Conservation (phyloP, 1,284 basidiomycete species). For the Stygiomarasmius scandens region DNA sequence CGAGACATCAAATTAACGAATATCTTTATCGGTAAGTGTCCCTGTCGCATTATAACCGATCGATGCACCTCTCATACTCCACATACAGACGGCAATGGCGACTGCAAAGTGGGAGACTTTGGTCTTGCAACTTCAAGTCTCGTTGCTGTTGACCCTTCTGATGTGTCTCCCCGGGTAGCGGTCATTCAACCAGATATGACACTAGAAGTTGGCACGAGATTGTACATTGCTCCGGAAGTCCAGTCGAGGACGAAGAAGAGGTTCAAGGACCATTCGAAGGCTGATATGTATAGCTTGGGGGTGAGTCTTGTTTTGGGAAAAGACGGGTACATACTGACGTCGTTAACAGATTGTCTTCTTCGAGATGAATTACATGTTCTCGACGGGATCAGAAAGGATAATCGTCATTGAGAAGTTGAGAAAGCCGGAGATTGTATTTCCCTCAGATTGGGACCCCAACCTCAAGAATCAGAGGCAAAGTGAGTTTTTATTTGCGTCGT, state of each 20-base stretch:
- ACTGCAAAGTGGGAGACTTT: slow-evolving; percentile 96
- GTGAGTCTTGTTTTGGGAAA: slow-evolving; percentile 42
- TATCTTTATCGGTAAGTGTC: slow-evolving; percentile 79
- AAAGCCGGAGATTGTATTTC: slow-evolving; percentile 75
- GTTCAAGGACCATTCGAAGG: slow-evolving; percentile 78
- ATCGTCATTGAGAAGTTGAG: slow-evolving; percentile 81
- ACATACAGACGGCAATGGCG: slow-evolving; percentile 76
- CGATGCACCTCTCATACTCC: background rate
- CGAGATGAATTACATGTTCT: slow-evolving; percentile 92
- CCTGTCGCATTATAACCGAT: background rate
- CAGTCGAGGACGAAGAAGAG: slow-evolving; percentile 63
- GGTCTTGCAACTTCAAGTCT: slow-evolving; percentile 88
- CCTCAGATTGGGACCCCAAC: slow-evolving; percentile 70
- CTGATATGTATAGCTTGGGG: slow-evolving; percentile 94
- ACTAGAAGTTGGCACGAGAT: slow-evolving; percentile 86
- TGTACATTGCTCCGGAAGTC: slow-evolving; percentile 94
- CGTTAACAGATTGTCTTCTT: slow-evolving; percentile 86
- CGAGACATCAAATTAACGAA: slow-evolving; percentile 93
- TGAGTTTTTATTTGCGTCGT: slow-evolving; percentile 34
- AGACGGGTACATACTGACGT: background rate
- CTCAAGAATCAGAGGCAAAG: slow-evolving; percentile 69
- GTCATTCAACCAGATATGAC: slow-evolving; percentile 70
- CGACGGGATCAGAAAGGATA: slow-evolving; percentile 87
- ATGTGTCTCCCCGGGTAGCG: slow-evolving; percentile 51
- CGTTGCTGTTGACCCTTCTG: slow-evolving; percentile 71